Evolutionary conservation across 2,329 filamentous ascomycete species (phyloP).

Genomic region (Pseudocercospora fuligena): DNA sequence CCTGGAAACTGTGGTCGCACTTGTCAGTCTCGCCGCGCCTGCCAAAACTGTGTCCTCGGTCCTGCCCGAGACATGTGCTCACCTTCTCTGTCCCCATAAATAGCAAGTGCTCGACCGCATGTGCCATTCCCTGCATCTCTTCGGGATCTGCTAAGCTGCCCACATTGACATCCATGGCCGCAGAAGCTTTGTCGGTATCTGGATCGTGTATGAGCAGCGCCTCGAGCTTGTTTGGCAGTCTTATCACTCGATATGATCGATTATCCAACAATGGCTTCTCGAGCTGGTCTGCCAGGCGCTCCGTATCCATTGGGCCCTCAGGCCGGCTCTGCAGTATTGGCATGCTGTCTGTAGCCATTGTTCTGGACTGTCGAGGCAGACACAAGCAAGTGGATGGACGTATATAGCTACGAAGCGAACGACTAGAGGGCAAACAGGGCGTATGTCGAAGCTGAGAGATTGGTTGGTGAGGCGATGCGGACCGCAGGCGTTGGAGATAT

Average conservation of each 20-base stretch:
- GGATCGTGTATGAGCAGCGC: conserved; percentile 90
- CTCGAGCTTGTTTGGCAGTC: conserved; percentile 84
- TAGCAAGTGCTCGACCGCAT: conserved; percentile 92
- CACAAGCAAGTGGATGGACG: neutral
- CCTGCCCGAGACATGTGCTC: conserved; percentile 25
- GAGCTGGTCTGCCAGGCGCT: conserved; percentile 65
- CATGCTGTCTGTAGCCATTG: conserved; percentile 17
- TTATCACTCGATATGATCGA: conserved; percentile 84
- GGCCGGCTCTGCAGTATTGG: conserved; percentile 26
- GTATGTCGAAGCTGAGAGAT: neutral
- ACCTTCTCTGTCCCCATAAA: conserved; percentile 99
- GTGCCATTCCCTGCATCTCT: conserved; percentile 92
- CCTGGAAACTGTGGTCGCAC: conserved; percentile 69
- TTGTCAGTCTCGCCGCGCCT: conserved; percentile 22
- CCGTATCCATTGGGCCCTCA: conserved; percentile 30
- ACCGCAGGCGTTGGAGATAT: neutral
- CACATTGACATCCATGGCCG: conserved; percentile 92
- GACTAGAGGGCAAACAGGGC: conserved; percentile 1
- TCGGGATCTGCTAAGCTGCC: conserved; percentile 92
- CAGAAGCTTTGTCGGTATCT: conserved; percentile 95
- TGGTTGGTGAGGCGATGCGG: conserved; percentile 5
- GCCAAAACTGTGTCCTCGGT: neutral
- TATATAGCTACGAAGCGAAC: neutral
- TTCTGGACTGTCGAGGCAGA: conserved; percentile 15
- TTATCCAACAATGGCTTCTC: conserved; percentile 87